Percentiles rank a stretch among this genome's conserved stretches.
These are phyloP conservation scores for Aspergillus carbonarius DNA, from an alignment of 2,329 filamentous ascomycete species.

Conservation along the genomic window DNA sequence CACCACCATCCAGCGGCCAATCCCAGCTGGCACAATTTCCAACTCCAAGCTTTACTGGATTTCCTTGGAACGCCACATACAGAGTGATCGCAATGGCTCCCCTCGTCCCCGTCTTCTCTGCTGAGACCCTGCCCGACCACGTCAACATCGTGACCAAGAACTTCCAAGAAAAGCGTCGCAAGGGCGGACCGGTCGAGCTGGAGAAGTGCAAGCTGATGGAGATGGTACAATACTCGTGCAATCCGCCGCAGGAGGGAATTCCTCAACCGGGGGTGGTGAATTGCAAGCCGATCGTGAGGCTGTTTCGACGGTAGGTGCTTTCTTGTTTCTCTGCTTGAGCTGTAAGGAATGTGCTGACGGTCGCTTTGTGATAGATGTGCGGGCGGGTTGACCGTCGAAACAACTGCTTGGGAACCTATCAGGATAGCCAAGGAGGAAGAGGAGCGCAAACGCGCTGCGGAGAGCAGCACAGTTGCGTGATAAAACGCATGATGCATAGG, in stretches of 20 bases:
- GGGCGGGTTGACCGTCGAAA: conserved; percentile 60
- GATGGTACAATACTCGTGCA: conserved; percentile 63
- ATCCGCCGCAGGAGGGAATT: conserved; percentile 48
- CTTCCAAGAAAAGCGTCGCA: conserved; percentile 53
- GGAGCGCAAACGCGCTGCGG: conserved; percentile 26
- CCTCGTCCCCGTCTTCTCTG: conserved; percentile 53
- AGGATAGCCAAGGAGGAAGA: conserved; percentile 35
- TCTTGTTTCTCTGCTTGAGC: background rate
- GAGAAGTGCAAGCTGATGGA: conserved; percentile 58
- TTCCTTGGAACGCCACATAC: too few relatives aligned
- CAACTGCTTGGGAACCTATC: conserved; percentile 58
- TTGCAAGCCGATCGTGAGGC: conserved; percentile 58
- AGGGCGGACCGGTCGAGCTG: conserved; percentile 52
- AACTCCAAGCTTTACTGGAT: too few relatives aligned
- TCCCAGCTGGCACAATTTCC: too few relatives aligned
- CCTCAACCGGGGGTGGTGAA: conserved; percentile 45
- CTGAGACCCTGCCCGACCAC: conserved; percentile 51
- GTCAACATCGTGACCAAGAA: conserved; percentile 49
- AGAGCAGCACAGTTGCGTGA: conserved; percentile 19
- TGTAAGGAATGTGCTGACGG: conserved; percentile 7
- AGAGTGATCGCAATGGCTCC: conserved; percentile 52
- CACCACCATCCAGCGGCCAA: background rate
- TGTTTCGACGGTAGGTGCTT: conserved; percentile 54
- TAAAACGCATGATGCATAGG: conserved; percentile 12
- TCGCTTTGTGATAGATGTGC: conserved; percentile 40